Conservation (phyloP, 2,329 filamentous ascomycete species). For the Ceratocystis eucalypticola region DNA sequence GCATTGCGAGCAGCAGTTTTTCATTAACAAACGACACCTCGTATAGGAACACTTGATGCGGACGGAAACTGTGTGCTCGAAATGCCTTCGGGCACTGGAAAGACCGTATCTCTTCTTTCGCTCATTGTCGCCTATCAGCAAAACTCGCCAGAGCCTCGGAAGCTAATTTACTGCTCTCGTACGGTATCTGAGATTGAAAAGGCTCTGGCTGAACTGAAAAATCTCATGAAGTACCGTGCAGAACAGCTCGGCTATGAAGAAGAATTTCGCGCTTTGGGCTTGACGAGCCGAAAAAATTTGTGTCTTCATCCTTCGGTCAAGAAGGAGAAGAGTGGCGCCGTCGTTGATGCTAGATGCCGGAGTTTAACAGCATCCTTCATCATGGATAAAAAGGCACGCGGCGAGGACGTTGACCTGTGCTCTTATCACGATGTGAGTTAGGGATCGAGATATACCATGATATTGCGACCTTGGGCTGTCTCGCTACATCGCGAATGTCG, state of each 20-base stretch:
- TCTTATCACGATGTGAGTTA: conserved; percentile 74
- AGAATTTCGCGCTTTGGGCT: conserved; percentile 79
- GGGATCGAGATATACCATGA: neutral
- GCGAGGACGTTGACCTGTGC: conserved; percentile 87
- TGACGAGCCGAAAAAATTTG: conserved; percentile 94
- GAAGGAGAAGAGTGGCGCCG: conserved; percentile 82
- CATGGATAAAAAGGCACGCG: conserved; percentile 90
- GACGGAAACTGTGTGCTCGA: conserved; percentile 93
- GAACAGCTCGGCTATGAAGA: conserved; percentile 82
- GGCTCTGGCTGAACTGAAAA: conserved; percentile 78
- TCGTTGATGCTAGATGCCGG: conserved; percentile 92
- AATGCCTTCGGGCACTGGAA: conserved; percentile 97
- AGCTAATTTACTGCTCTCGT: conserved; percentile 97
- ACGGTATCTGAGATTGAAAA: conserved; percentile 99
- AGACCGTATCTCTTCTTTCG: conserved; percentile 88
- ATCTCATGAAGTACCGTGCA: conserved; percentile 85
- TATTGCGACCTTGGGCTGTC: too few relatives aligned
- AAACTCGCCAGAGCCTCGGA: conserved; percentile 80
- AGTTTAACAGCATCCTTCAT: conserved; percentile 94
- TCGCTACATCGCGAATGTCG: neutral
- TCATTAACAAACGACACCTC: conserved; percentile 6
- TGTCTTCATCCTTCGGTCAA: conserved; percentile 94
- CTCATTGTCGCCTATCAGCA: conserved; percentile 96
- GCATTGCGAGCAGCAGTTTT: too few relatives aligned
- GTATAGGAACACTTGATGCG: conserved; percentile 64